Percentiles rank a stretch among this genome's conserved stretches.
These are phyloP conservation scores for Chlorella sp. DNA, from an alignment of 139 green algal genomes.

Conservation along the genomic window DNA sequence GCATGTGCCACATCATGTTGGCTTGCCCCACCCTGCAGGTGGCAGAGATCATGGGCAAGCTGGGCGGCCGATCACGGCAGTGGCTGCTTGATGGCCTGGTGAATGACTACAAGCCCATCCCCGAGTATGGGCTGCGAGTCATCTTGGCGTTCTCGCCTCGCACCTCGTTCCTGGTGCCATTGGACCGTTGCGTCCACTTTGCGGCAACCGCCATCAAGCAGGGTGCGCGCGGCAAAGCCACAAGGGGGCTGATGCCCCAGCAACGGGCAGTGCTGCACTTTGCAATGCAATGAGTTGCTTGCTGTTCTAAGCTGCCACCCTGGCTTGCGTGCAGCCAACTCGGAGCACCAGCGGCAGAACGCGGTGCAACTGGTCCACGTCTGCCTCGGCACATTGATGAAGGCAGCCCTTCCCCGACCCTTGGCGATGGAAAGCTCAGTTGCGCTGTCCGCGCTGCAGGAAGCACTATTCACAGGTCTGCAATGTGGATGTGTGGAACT, in stretches of 20 bases:
- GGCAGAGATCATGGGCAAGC: slow-evolving; percentile 93
- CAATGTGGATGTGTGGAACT: background rate
- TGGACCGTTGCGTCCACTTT: slow-evolving; percentile 84
- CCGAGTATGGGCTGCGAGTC: slow-evolving; percentile 94
- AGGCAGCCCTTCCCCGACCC: background rate
- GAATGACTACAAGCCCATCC: slow-evolving; percentile 89
- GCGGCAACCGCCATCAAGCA: slow-evolving; percentile 20
- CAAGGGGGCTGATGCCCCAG: background rate
- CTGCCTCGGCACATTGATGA: slow-evolving; percentile 82
- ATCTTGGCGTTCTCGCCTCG: slow-evolving; percentile 94
- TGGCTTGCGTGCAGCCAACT: background rate
- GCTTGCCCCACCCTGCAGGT: slow-evolving; percentile 30
- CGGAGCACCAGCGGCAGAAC: slow-evolving; percentile 9
- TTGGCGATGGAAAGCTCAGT: background rate
- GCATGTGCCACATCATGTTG: background rate
- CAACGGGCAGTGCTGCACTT: background rate
- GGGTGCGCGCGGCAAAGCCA: background rate
- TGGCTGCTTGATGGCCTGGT: slow-evolving; percentile 70
- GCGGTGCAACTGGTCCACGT: slow-evolving; percentile 70
- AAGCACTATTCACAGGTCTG: slow-evolving; percentile 11
- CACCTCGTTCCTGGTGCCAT: slow-evolving; percentile 92
- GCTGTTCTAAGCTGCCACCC: too few species aligned
- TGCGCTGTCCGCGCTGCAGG: slow-evolving; percentile 4
- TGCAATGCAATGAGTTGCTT: background rate
- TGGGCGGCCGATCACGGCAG: slow-evolving; percentile 93